These are phyloP conservation scores for Phytophthora agathidicida DNA, from an alignment of 352 stramenopile species.

Conservation along the genomic window DNA sequence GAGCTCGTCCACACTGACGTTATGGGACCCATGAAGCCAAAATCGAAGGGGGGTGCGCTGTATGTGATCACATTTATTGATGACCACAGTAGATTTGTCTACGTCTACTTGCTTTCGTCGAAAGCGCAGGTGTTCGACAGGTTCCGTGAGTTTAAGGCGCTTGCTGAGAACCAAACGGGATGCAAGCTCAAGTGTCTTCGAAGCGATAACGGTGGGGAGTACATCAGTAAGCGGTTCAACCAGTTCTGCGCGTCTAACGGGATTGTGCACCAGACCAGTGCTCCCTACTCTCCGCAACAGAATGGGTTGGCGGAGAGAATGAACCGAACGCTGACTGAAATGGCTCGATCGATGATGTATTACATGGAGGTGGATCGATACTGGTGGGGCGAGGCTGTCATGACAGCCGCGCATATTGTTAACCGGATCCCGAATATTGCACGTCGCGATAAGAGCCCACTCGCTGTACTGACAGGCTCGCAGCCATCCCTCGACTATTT, in stretches of 20 bases:
- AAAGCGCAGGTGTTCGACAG: conserved; percentile 6
- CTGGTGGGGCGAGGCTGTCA: background rate
- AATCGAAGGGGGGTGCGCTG: conserved; percentile 4
- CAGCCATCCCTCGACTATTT: no score
- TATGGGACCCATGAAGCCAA: conserved; percentile 10
- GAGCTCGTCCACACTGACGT: conserved; percentile 26
- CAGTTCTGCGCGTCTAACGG: background rate
- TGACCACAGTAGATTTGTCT: conserved; percentile 15
- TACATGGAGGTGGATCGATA: background rate
- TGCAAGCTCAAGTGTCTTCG: background rate
- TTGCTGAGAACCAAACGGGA: background rate
- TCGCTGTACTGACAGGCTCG: no score
- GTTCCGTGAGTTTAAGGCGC: conserved; percentile 7
- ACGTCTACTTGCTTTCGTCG: conserved; percentile 3
- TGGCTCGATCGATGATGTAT: no score
- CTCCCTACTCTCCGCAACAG: no score
- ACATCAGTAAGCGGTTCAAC: background rate
- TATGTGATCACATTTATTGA: conserved; percentile 35
- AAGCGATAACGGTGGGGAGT: background rate
- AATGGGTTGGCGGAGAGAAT: no score
- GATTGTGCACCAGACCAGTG: background rate
- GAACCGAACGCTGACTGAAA: no score
- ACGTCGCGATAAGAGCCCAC: no score
- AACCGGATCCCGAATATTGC: background rate
- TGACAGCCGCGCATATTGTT: background rate